A percentile compares a stretch with the other conserved stretches of the same genome.
These are phyloP conservation scores for Phycomyces blakesleeanus DNA, from an alignment of 192 early-diverging fungal genomes.

Conservation along the genomic window DNA sequence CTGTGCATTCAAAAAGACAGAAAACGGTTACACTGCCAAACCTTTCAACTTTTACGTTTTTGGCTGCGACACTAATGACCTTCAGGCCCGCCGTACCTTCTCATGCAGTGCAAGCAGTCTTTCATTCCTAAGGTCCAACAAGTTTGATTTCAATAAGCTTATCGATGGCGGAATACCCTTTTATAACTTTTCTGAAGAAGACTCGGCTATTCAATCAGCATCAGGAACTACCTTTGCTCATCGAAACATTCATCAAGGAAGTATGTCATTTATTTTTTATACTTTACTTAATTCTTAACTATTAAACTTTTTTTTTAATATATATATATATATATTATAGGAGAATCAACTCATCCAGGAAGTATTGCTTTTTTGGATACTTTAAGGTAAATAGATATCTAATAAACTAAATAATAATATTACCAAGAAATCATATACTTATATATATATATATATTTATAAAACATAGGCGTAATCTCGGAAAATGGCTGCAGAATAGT, in stretches of 20 bases:
- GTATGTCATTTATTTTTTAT: too few species aligned
- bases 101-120: slow-evolving; percentile 47
- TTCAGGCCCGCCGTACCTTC: slow-evolving; percentile 5
- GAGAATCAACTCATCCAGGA: too few species aligned
- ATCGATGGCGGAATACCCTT: slow-evolving; percentile 76
- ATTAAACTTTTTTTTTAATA: not conserved
- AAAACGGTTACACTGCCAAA: slow-evolving; percentile 61
- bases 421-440: too few species aligned
- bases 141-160: slow-evolving; percentile 93
- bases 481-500: slow-evolving; percentile 41
- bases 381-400: too few species aligned
- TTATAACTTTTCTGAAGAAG: slow-evolving; percentile 58
- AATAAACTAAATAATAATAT: too few species aligned
- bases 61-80: slow-evolving; percentile 3
- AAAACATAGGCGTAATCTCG: slow-evolving; percentile 34
- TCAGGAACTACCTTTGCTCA: not conserved
- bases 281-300: too few species aligned
- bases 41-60: slow-evolving; percentile 93
- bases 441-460: too few species aligned
- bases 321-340: not conserved
- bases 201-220: slow-evolving; percentile 12
- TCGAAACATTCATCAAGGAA: not conserved
- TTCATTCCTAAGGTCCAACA: slow-evolving; percentile 69
- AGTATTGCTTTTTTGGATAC: too few species aligned
- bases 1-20: slow-evolving; percentile 71